Conservation (phyloP, 306 rosid species). For the Ziziphus jujuba region DNA sequence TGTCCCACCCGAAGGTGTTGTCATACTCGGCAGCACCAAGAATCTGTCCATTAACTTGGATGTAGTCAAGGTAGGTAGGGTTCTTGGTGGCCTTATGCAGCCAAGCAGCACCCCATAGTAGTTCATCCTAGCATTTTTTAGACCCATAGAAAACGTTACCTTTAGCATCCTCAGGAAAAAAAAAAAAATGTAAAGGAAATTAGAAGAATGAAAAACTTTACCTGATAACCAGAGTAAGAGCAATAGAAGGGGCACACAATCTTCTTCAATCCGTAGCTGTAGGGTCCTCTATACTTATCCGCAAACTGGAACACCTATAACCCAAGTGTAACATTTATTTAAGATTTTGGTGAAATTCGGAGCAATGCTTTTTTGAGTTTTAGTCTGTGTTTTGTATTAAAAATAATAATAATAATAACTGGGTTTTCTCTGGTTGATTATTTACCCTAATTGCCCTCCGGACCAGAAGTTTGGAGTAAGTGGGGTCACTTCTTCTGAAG, state of each 20-base stretch:
- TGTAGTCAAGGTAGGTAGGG: constrained; percentile 68
- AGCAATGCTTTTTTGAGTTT: background rate
- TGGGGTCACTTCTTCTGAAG: constrained; percentile 71
- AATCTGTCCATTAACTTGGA: constrained; percentile 71
- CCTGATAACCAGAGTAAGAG: constrained; percentile 86
- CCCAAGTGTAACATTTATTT: background rate
- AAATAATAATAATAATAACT: background rate
- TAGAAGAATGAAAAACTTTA: constrained; percentile 18
- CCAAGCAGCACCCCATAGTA: constrained; percentile 98
- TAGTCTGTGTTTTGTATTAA: background rate
- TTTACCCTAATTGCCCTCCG: constrained; percentile 72
- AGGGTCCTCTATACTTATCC: constrained; percentile 76
- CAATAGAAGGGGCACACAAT: constrained; percentile 86
- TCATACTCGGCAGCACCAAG: constrained; percentile 82
- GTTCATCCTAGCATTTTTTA: constrained; percentile 60
- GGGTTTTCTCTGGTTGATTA: background rate
- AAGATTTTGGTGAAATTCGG: constrained; percentile 2
- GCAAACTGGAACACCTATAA: constrained; percentile 83
- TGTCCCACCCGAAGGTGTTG: constrained; percentile 93
- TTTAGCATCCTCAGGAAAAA: background rate
- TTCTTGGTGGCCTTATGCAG: constrained; percentile 87
- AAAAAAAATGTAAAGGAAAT: background rate
- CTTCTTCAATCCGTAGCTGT: constrained; percentile 66
- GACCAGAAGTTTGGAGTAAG: constrained; percentile 58
- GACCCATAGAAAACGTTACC: background rate